Percentiles rank a stretch among this genome's conserved stretches.
phyloP scores from a whole-genome alignment of 2,329 filamentous ascomycete genomes.

The Tolypocladium nubicola region DNA sequence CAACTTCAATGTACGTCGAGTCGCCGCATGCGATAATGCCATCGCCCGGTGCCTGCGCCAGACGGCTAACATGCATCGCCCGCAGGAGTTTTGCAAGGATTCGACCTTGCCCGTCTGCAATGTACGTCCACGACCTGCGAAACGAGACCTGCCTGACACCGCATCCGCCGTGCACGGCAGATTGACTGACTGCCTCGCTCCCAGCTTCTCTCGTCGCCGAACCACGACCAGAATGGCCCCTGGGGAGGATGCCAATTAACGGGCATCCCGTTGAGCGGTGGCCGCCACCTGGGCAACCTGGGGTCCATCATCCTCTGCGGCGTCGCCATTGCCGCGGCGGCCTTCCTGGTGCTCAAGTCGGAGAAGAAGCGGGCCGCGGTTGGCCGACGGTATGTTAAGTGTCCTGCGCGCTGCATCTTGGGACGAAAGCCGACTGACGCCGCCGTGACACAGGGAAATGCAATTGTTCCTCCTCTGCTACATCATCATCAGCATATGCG shows the following conservation, averaged over 20 bases:
- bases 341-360: slow-evolving; percentile 65
- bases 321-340: slow-evolving; percentile 59
- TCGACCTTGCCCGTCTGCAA: slow-evolving; percentile 78
- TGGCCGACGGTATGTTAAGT: slow-evolving; percentile 59
- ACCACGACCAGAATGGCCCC: slow-evolving; percentile 46
- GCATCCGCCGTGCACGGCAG: slow-evolving; percentile 2
- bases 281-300: slow-evolving; percentile 65
- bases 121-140: slow-evolving; percentile 29
- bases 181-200: slow-evolving; percentile 7
- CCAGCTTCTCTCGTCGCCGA: slow-evolving; percentile 43
- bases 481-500: slow-evolving; percentile 81
- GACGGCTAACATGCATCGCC: slow-evolving; percentile 13
- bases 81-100: slow-evolving; percentile 71
- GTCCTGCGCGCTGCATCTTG: neutral
- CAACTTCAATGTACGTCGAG: slow-evolving; percentile 44
- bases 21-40: neutral
- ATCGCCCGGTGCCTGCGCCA: neutral
- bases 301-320: slow-evolving; percentile 83
- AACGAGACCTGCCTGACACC: neutral
- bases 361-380: slow-evolving; percentile 90
- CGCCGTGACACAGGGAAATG: slow-evolving; percentile 61
- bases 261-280: slow-evolving; percentile 62
- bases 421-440: neutral
- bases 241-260: slow-evolving; percentile 63
- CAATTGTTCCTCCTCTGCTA: slow-evolving; percentile 85